These are phyloP conservation scores for Rubia tinctorum DNA, from an alignment of 305 asterid species.

Conservation along the genomic window DNA sequence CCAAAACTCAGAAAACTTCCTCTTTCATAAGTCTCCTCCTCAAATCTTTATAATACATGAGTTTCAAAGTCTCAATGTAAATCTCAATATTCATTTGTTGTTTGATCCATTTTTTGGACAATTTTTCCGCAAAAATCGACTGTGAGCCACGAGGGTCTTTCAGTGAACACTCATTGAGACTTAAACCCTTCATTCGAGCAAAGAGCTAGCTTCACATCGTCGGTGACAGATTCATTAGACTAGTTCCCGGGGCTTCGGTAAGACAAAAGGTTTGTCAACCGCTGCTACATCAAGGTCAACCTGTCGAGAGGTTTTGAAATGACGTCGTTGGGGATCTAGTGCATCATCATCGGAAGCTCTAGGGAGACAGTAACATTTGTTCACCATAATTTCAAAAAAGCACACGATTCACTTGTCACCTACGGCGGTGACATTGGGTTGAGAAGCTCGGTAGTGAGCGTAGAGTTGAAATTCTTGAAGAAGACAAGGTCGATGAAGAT, in stretches of 20 bases:
- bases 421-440: too few relatives aligned
- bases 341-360: background rate
- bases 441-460: too few relatives aligned
- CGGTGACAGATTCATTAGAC: conserved; percentile 59
- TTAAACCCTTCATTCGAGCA: conserved; percentile 73
- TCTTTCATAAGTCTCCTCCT: conserved; percentile 80
- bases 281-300: conserved; percentile 57
- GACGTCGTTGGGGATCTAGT: too few relatives aligned
- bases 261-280: conserved; percentile 52
- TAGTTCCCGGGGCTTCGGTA: conserved; percentile 72
- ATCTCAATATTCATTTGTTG: conserved; percentile 75
- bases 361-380: too few relatives aligned
- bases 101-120: conserved; percentile 71
- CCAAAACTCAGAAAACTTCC: conserved; percentile 54
- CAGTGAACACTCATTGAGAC: conserved; percentile 63
- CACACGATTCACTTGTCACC: too few relatives aligned
- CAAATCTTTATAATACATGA: conserved; percentile 86
- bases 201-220: conserved; percentile 78
- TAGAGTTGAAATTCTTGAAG: too few relatives aligned
- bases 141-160: conserved; percentile 71
- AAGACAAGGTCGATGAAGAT: too few relatives aligned
- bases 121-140: conserved; percentile 65
- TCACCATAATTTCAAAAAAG: too few relatives aligned
- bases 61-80: conserved; percentile 66
- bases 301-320: conserved; percentile 33